These are phyloP conservation scores for Verbascum thapsus DNA, from an alignment of 257 asterid genomes.

Conservation along the genomic window DNA sequence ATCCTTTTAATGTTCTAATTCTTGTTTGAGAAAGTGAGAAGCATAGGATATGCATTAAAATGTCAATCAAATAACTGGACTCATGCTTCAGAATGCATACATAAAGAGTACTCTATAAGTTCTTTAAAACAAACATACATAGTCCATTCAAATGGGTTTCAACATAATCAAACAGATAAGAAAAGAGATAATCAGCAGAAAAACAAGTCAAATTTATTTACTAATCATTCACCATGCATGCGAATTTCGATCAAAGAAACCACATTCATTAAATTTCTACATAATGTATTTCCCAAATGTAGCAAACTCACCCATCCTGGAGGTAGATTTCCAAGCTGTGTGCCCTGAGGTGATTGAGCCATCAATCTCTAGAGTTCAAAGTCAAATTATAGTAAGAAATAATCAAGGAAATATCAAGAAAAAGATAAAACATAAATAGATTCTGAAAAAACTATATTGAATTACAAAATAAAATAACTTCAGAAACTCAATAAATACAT, in stretches of 20 bases:
- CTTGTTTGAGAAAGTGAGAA: slow-evolving; percentile 1
- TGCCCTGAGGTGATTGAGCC: slow-evolving; percentile 45
- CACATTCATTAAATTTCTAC: no score
- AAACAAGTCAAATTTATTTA: no score
- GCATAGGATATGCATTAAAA: slow-evolving; percentile 13
- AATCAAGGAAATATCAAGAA: slow-evolving; percentile 9
- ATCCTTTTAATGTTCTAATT: background rate
- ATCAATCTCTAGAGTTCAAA: slow-evolving; percentile 56
- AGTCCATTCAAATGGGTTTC: background rate
- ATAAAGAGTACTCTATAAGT: slow-evolving; percentile 12
- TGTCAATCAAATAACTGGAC: slow-evolving; percentile 4
- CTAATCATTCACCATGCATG: no score
- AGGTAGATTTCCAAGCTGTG: slow-evolving; percentile 55
- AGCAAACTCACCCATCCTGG: slow-evolving; percentile 86
- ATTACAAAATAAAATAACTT: background rate
- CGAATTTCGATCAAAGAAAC: no score
- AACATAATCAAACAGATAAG: no score
- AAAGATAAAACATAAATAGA: background rate
- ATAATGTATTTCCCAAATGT: no score
- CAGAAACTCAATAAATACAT: slow-evolving; percentile 14
- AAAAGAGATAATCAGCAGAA: no score
- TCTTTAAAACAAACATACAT: background rate
- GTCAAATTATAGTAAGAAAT: slow-evolving; percentile 21
- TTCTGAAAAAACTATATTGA: no score
- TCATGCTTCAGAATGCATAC: background rate